Percentiles rank a stretch among this genome's conserved stretches.
These are phyloP conservation scores for Vigna trinervia DNA, from an alignment of 306 rosid genomes.

Conservation along the genomic window DNA sequence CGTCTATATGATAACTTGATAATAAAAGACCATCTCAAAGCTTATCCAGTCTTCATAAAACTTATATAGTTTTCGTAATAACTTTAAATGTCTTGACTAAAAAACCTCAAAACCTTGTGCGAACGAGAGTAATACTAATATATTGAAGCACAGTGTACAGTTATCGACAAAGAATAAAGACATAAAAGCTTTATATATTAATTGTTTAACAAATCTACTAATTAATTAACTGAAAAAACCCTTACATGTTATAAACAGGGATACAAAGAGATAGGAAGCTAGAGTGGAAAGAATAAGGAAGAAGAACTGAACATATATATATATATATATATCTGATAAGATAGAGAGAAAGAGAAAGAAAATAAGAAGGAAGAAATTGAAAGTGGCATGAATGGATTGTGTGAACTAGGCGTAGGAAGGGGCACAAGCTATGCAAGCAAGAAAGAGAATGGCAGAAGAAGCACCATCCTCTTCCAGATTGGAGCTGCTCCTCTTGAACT, in stretches of 20 bases:
- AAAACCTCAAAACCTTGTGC: too few species aligned
- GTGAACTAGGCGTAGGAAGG: constrained; percentile 54
- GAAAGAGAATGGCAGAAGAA: constrained; percentile 91
- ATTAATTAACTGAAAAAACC: background rate
- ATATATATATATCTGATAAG: constrained; percentile 5
- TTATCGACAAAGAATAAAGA: constrained; percentile 27
- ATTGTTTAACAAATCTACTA: constrained; percentile 19
- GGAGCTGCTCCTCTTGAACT: constrained; percentile 91
- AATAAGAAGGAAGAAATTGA: background rate
- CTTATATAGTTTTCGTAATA: too few species aligned
- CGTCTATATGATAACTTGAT: too few species aligned
- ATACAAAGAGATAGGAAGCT: constrained; percentile 4
- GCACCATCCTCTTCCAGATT: constrained; percentile 81
- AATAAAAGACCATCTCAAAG: too few species aligned
- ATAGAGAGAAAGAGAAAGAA: background rate
- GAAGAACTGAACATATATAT: background rate
- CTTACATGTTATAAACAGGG: constrained; percentile 10
- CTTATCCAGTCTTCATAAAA: too few species aligned
- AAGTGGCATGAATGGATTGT: background rate
- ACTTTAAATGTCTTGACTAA: too few species aligned
- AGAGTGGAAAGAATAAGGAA: background rate
- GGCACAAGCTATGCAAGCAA: constrained; percentile 93
- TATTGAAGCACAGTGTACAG: constrained; percentile 20
- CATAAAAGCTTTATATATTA: constrained; percentile 1
- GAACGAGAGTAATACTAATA: background rate